A percentile compares a stretch with the other conserved stretches of the same genome.
Evolutionary conservation across 2,329 filamentous ascomycete genomes (phyloP).

Genomic region (Fusarium chuoi): DNA sequence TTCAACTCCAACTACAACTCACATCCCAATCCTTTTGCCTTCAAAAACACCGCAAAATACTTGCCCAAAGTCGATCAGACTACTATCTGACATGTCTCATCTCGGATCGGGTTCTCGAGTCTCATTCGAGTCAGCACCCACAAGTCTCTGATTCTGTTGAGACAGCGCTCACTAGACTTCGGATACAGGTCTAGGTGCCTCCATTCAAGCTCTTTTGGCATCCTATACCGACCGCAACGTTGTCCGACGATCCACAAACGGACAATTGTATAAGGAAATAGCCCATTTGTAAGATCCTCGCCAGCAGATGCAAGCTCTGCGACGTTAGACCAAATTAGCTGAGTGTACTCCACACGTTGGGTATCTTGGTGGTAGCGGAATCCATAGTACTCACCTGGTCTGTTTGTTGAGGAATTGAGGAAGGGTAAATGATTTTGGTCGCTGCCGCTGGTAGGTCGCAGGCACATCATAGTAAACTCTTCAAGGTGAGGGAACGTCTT

Average conservation of each 20-base stretch:
- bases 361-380: slow-evolving; percentile 26
- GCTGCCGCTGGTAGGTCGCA: neutral
- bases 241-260: slow-evolving; percentile 29
- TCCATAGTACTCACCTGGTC: slow-evolving; percentile 22
- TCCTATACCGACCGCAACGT: neutral
- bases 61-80: neutral
- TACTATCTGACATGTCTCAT: neutral
- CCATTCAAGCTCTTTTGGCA: slow-evolving; percentile 8
- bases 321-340: slow-evolving; percentile 10
- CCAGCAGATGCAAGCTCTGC: neutral
- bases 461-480: slow-evolving; percentile 26
- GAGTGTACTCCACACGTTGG: slow-evolving; percentile 10
- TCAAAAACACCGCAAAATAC: neutral
- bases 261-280: neutral
- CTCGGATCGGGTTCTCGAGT: slow-evolving; percentile 2
- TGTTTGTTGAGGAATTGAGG: neutral
- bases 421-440: neutral
- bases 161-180: neutral
- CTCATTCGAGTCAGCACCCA: slow-evolving; percentile 12
- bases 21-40: neutral
- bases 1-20: too few relatives aligned
- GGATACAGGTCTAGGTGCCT: neutral
- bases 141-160: neutral
- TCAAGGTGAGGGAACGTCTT: neutral
- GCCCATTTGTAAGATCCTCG: neutral